These are phyloP conservation scores for Emericellopsis cladophorae DNA, from an alignment of 2,329 filamentous ascomycete genomes.

Conservation along the genomic window DNA sequence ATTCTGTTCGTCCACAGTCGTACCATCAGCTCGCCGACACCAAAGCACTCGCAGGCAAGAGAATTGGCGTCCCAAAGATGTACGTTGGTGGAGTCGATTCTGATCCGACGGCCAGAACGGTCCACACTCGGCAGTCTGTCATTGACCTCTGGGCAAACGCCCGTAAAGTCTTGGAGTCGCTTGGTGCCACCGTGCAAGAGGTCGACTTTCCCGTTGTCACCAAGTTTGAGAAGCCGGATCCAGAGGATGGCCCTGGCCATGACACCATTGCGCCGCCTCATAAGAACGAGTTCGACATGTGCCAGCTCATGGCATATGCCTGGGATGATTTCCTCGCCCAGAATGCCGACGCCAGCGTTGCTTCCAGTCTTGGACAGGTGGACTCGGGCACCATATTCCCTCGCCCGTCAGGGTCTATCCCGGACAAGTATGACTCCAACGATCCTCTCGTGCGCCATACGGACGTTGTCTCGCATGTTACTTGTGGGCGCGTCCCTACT, in stretches of 20 bases:
- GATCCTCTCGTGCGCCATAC: neutral
- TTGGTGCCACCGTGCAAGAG: constrained; percentile 27
- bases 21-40: constrained; percentile 15
- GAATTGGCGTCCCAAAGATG: constrained; percentile 36
- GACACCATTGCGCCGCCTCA: constrained; percentile 14
- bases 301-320: constrained; percentile 6
- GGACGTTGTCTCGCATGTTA: constrained; percentile 3
- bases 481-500: constrained; percentile 11
- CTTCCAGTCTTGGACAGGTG: constrained; percentile 19
- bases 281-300: constrained; percentile 29
- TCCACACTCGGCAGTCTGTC: constrained; percentile 8
- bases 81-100: constrained; percentile 27
- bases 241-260: constrained; percentile 15
- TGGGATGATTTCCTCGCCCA: constrained; percentile 9
- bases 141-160: constrained; percentile 17
- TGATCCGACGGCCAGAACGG: constrained; percentile 4
- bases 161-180: constrained; percentile 18
- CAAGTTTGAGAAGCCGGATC: constrained; percentile 28
- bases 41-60: constrained; percentile 24
- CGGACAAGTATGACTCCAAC: constrained; percentile 3
- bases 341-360: constrained; percentile 24
- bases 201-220: constrained; percentile 32
- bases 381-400: constrained; percentile 24
- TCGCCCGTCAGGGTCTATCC: constrained; percentile 6
- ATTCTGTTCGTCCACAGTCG: constrained; percentile 14